These are phyloP conservation scores for Echria macrotheca DNA, from an alignment of 495 filamentous ascomycete species.

Conservation along the genomic window DNA sequence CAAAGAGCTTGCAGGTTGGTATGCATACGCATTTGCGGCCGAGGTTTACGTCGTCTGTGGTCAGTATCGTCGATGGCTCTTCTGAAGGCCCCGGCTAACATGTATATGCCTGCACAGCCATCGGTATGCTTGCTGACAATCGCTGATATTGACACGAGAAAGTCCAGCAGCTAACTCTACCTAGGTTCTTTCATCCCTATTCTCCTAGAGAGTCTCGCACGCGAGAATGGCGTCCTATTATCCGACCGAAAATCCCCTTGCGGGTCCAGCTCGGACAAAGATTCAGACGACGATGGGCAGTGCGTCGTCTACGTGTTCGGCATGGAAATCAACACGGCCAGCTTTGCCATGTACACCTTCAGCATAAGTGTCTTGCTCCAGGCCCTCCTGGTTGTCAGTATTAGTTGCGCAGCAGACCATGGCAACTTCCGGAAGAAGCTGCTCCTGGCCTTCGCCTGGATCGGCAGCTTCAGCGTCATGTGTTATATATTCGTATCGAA, in stretches of 20 bases:
- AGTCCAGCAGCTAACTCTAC: too few relatives aligned
- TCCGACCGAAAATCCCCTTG: conserved; percentile 71
- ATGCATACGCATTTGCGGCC: conserved; percentile 94
- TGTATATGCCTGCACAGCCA: conserved; percentile 13
- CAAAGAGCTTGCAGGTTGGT: conserved; percentile 90
- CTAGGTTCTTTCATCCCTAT: conserved; percentile 94
- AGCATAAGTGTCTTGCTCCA: conserved; percentile 86
- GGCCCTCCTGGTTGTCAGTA: conserved; percentile 84
- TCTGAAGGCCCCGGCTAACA: background rate
- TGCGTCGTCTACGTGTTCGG: conserved; percentile 82
- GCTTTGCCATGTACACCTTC: conserved; percentile 98
- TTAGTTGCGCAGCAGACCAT: conserved; percentile 94
- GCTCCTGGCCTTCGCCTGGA: conserved; percentile 74
- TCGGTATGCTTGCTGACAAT: background rate
- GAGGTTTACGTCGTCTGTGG: conserved; percentile 97
- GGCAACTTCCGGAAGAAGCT: conserved; percentile 87
- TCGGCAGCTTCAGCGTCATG: conserved; percentile 80
- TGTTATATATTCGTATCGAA: conserved; percentile 74
- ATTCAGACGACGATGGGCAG: conserved; percentile 48
- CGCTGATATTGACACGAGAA: too few relatives aligned
- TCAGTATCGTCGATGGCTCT: conserved; percentile 33
- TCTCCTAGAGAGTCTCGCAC: conserved; percentile 84
- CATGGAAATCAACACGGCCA: conserved; percentile 86
- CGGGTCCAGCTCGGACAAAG: conserved; percentile 38
- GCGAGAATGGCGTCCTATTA: conserved; percentile 79